phyloP scores from a whole-genome alignment of 2,329 filamentous ascomycete genomes.

The Shiraia sp. region DNA sequence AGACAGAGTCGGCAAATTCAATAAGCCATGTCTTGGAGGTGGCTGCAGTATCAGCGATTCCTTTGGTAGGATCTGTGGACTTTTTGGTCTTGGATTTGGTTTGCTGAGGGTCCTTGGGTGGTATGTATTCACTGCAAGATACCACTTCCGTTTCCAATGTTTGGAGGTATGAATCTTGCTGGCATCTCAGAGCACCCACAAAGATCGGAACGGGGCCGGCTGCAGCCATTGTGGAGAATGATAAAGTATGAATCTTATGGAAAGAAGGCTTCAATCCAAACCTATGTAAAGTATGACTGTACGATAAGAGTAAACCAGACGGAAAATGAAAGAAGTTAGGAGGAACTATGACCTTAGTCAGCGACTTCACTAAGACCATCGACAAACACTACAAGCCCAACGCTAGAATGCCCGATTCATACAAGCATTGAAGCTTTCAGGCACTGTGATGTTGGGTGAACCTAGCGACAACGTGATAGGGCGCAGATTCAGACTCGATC shows the following conservation, averaged over 20 bases:
- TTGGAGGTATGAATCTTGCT: conserved; percentile 38
- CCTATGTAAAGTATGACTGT: conserved; percentile 5
- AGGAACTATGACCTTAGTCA: conserved; percentile 17
- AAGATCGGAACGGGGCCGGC: conserved; percentile 21
- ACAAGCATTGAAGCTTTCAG: not conserved
- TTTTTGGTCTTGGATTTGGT: conserved; percentile 34
- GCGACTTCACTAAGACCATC: conserved; percentile 10
- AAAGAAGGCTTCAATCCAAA: not conserved
- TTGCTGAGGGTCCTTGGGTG: conserved; percentile 19
- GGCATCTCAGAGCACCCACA: conserved; percentile 37
- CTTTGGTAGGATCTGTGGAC: conserved; percentile 27
- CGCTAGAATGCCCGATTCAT: not conserved
- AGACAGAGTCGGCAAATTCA: conserved; percentile 37
- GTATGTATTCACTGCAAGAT: conserved; percentile 34
- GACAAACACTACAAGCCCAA: not conserved
- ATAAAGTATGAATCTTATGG: not conserved
- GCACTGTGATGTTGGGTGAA: not conserved
- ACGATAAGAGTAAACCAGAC: conserved; percentile 3
- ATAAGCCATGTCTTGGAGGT: conserved; percentile 32
- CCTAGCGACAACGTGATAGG: not conserved
- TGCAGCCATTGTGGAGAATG: conserved; percentile 19
- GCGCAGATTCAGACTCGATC: too few relatives aligned
- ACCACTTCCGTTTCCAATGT: conserved; percentile 36
- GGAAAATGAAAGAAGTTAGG: conserved; percentile 14
- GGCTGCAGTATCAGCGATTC: conserved; percentile 6